Evolutionary conservation across 1,139 yeast genomes (phyloP).

Genomic region (Candida albicans): DNA sequence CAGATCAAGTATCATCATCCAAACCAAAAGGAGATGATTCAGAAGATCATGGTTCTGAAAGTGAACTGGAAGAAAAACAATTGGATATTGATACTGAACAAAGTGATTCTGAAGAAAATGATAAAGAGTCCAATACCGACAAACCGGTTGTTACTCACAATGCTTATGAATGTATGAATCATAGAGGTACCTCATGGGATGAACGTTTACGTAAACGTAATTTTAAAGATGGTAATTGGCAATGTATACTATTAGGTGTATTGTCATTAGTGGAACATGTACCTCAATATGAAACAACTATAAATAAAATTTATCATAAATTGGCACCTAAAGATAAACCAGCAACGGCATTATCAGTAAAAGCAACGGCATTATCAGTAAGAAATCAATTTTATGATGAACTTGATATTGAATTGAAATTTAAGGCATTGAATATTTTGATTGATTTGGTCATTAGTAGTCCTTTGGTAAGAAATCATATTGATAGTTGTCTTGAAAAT

Average conservation of each 20-base stretch:
- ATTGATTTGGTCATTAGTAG: slow-evolving; percentile 61
- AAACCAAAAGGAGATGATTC: slow-evolving; percentile 15
- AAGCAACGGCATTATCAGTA: slow-evolving; percentile 52
- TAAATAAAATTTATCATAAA: slow-evolving; percentile 46
- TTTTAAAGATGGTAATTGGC: slow-evolving; percentile 87
- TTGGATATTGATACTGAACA: slow-evolving; percentile 31
- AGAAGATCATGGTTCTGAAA: slow-evolving; percentile 27
- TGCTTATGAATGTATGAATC: slow-evolving; percentile 58
- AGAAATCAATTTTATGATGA: slow-evolving; percentile 49
- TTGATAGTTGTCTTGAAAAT: slow-evolving; percentile 70
- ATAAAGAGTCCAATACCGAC: slow-evolving; percentile 18
- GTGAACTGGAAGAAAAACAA: slow-evolving; percentile 21
- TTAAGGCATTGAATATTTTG: slow-evolving; percentile 55
- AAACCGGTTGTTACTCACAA: slow-evolving; percentile 34
- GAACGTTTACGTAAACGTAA: slow-evolving; percentile 72
- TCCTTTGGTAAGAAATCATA: slow-evolving; percentile 56
- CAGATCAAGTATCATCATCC: no score
- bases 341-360: slow-evolving; percentile 51
- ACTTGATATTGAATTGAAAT: slow-evolving; percentile 49
- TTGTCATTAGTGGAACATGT: slow-evolving; percentile 61
- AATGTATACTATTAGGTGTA: slow-evolving; percentile 71
- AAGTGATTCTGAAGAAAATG: slow-evolving; percentile 17
- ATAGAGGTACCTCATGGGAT: slow-evolving; percentile 70
- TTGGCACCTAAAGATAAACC: slow-evolving; percentile 58
- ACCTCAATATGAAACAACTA: slow-evolving; percentile 50